Conservation (phyloP, 2,329 filamentous ascomycete genomes). For the Gremmenia infestans region DNA sequence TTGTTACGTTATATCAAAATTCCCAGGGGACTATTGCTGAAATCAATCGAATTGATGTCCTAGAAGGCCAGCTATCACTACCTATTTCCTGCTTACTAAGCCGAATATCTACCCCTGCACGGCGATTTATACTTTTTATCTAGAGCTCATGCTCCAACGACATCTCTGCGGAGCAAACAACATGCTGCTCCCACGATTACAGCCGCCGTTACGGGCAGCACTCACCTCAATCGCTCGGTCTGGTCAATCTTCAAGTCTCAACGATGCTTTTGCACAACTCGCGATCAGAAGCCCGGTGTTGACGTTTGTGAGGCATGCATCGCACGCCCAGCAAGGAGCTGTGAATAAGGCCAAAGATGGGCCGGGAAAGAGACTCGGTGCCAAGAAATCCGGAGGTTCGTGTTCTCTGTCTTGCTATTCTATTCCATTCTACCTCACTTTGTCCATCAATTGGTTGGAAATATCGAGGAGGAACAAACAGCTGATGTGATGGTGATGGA, state of each 20-base stretch:
- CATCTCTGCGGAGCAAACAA: constrained; percentile 13
- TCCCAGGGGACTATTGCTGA: no score
- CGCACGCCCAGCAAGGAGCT: constrained; percentile 56
- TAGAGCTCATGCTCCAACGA: constrained; percentile 13
- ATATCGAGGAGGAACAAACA: neutral
- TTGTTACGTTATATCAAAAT: no score
- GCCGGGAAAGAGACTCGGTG: constrained; percentile 82
- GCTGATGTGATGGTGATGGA: neutral
- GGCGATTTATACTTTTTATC: neutral
- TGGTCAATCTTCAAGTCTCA: constrained; percentile 19
- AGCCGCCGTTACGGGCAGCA: constrained; percentile 39
- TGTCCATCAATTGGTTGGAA: no score
- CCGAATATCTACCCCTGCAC: neutral
- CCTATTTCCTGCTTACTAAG: neutral
- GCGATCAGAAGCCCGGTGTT: constrained; percentile 17
- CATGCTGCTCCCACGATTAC: constrained; percentile 42
- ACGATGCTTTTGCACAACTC: constrained; percentile 28
- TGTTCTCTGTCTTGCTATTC: neutral
- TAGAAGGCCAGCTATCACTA: neutral
- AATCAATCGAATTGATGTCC: neutral
- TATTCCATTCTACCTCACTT: no score
- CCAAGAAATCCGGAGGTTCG: constrained; percentile 79
- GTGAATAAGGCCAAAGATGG: constrained; percentile 68
- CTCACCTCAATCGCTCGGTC: constrained; percentile 28
- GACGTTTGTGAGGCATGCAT: constrained; percentile 29